Percentiles rank a stretch among this genome's conserved stretches.
phyloP scores from a whole-genome alignment of 1,284 basidiomycete species.

The Pterula multifida region DNA sequence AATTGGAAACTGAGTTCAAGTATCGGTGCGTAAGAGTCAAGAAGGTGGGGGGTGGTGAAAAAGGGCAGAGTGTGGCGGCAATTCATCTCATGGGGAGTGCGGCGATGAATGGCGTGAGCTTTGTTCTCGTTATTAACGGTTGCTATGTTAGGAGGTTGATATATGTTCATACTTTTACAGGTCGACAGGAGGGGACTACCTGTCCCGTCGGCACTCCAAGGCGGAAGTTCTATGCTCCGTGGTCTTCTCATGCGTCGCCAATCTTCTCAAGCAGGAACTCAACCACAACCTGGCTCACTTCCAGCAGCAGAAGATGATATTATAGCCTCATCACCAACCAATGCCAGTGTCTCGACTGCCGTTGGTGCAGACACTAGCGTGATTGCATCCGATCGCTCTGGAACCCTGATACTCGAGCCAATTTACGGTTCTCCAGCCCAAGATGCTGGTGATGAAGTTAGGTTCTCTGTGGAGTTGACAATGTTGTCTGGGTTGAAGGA shows the following conservation, averaged over 20 bases:
- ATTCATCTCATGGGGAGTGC: constrained; percentile 69
- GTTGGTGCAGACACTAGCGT: constrained; percentile 15
- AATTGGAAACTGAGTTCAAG: constrained; percentile 82
- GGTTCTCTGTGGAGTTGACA: constrained; percentile 87
- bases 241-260: constrained; percentile 81
- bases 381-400: constrained; percentile 18
- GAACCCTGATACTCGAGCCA: constrained; percentile 28
- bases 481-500: constrained; percentile 78
- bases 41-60: constrained; percentile 29
- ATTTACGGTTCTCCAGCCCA: constrained; percentile 67
- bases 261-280: constrained; percentile 62
- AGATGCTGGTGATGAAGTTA: constrained; percentile 87
- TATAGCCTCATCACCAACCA: constrained; percentile 11
- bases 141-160: too few relatives aligned
- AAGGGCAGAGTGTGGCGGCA: constrained; percentile 48
- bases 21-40: constrained; percentile 71
- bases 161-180: constrained; percentile 23
- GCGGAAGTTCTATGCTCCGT: constrained; percentile 68
- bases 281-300: constrained; percentile 22
- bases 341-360: constrained; percentile 17
- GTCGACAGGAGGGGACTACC: constrained; percentile 78
- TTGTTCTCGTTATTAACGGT: constrained; percentile 9
- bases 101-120: constrained; percentile 67
- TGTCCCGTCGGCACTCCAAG: constrained; percentile 55
- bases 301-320: constrained; percentile 25